Evolutionary conservation across 2,329 filamentous ascomycete genomes (phyloP).

Genomic region (Penicillium sp.): DNA sequence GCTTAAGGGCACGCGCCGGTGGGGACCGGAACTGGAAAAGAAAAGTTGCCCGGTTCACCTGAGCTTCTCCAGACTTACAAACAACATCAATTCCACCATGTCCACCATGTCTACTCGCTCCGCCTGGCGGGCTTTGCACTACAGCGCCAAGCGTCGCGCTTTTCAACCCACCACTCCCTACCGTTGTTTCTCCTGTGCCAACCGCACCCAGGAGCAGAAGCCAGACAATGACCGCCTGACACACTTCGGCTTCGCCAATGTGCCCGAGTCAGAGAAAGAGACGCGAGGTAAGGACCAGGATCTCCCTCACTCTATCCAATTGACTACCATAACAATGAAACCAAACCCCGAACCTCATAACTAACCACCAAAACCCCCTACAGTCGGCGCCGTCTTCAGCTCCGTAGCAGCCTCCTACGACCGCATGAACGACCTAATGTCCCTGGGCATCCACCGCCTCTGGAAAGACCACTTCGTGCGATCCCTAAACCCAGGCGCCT

Average conservation of each 20-base stretch:
- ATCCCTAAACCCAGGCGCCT: slow-evolving; percentile 76
- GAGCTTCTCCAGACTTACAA: not conserved
- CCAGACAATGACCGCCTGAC: slow-evolving; percentile 61
- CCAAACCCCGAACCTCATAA: not conserved
- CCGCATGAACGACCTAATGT: slow-evolving; percentile 99
- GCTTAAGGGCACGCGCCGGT: slow-evolving; percentile 10
- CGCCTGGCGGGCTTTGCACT: slow-evolving; percentile 39
- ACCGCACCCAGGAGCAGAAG: slow-evolving; percentile 41
- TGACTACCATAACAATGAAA: not conserved
- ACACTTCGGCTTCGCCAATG: slow-evolving; percentile 87
- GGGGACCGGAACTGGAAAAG: slow-evolving; percentile 13
- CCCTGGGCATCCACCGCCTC: slow-evolving; percentile 89
- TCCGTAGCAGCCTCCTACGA: slow-evolving; percentile 94
- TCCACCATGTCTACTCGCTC: slow-evolving; percentile 37
- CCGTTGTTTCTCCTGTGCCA: slow-evolving; percentile 54
- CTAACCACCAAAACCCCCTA: slow-evolving; percentile 16
- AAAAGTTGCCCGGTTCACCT: slow-evolving; percentile 21
- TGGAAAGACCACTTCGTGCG: slow-evolving; percentile 98
- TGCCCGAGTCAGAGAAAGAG: slow-evolving; percentile 77
- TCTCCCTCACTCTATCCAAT: not conserved
- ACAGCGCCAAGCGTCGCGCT: slow-evolving; percentile 34
- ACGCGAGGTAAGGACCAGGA: slow-evolving; percentile 52
- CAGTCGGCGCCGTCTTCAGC: slow-evolving; percentile 86
- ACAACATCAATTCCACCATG: slow-evolving; percentile 8
- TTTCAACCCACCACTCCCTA: slow-evolving; percentile 36